These are phyloP conservation scores for Termitomyces sp. DNA, from an alignment of 768 basidiomycete genomes.

Conservation along the genomic window DNA sequence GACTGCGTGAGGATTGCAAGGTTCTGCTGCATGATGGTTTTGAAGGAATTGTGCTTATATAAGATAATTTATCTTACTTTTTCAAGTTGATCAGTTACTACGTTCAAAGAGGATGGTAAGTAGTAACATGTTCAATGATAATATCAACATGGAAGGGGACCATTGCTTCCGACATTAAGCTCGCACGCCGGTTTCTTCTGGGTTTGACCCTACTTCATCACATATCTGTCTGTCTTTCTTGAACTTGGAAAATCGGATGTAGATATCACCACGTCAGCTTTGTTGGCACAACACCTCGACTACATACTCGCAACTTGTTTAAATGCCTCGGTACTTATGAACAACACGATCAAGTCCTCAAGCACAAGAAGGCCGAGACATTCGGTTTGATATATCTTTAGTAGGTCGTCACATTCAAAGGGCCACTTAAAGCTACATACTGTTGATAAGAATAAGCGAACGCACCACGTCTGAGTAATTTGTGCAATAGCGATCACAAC, in stretches of 20 bases:
- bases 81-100: no score
- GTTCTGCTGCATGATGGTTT: constrained; percentile 22
- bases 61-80: no score
- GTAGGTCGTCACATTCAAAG: background rate
- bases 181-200: no score
- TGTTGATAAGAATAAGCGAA: background rate
- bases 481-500: background rate
- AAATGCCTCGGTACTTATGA: background rate
- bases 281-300: no score
- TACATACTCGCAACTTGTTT: background rate
- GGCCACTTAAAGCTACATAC: no score
- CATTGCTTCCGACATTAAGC: background rate
- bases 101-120: no score
- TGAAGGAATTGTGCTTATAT: constrained; percentile 9
- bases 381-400: background rate
- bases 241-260: background rate
- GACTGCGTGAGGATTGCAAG: constrained; percentile 55
- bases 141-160: no score
- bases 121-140: no score
- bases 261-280: background rate
- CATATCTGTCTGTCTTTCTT: background rate
- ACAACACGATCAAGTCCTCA: background rate
- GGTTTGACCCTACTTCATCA: background rate
- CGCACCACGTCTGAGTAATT: background rate
- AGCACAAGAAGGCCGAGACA: background rate